Conservation (phyloP, 805 yeast genomes). For the Kluyveromyces siamensis region DNA sequence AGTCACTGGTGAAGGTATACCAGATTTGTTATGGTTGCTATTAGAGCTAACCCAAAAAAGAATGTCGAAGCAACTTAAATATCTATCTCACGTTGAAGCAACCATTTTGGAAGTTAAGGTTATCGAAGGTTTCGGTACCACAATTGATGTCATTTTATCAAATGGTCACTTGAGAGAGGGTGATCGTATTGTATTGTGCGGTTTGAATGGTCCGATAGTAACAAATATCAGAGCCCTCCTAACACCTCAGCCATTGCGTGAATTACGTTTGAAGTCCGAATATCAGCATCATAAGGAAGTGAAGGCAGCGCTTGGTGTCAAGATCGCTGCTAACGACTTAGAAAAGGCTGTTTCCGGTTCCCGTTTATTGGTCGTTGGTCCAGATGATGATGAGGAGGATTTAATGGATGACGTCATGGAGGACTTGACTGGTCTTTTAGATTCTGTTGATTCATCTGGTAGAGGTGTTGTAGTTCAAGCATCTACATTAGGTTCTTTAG, state of each 20-base stretch:
- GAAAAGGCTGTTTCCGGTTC: slow-evolving; percentile 99
- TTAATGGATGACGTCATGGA: slow-evolving; percentile 98
- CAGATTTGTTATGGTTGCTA: slow-evolving; percentile 92
- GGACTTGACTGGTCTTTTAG: slow-evolving; percentile 88
- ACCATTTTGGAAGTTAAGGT: slow-evolving; percentile 96
- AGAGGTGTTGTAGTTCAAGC: slow-evolving; percentile 98
- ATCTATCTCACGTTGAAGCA: slow-evolving; percentile 82
- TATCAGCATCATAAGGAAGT: slow-evolving; percentile 96
- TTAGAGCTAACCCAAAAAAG: slow-evolving; percentile 95
- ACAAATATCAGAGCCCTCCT: slow-evolving; percentile 91
- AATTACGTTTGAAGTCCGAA: slow-evolving; percentile 92
- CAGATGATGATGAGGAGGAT: slow-evolving; percentile 96
- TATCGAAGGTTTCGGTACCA: slow-evolving; percentile 96
- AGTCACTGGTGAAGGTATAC: slow-evolving; percentile 99
- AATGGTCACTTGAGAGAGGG: slow-evolving; percentile 94
- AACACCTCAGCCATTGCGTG: slow-evolving; percentile 97
- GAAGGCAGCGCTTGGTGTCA: slow-evolving; percentile 98
- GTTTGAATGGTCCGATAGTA: slow-evolving; percentile 96
- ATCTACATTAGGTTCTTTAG: slow-evolving; percentile 94
- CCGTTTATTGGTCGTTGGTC: slow-evolving; percentile 86
- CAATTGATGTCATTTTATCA: slow-evolving; percentile 95
- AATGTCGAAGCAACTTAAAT: slow-evolving; percentile 98
- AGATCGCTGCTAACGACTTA: slow-evolving; percentile 94
- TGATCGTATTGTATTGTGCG: slow-evolving; percentile 91
- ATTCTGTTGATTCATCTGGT: slow-evolving; percentile 90